Evolutionary conservation across 23 red algal genomes (phyloP).

Genomic region (Gracilaria domingensis): DNA sequence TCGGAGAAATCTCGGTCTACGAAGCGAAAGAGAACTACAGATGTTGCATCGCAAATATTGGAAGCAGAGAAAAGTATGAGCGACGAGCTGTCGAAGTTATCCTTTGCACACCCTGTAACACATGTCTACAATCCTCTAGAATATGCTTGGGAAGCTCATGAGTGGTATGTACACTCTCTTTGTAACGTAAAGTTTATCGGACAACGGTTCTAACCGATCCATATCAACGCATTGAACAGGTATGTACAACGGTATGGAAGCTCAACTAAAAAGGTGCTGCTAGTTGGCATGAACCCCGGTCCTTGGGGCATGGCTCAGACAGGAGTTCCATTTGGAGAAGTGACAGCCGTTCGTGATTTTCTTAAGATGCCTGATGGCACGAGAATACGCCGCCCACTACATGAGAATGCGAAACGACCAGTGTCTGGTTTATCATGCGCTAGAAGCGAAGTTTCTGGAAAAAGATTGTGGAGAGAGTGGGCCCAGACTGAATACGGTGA

Average conservation of each 20-base stretch:
- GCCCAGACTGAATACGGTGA: slow-evolving; percentile 50
- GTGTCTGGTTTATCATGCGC: slow-evolving; percentile 53
- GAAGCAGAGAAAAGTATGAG: slow-evolving; percentile 67
- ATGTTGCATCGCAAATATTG: slow-evolving; percentile 31
- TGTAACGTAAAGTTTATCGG: not conserved
- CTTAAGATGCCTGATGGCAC: slow-evolving; percentile 49
- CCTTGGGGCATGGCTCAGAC: slow-evolving; percentile 86
- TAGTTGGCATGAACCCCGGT: slow-evolving; percentile 88
- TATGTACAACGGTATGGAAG: slow-evolving; percentile 47
- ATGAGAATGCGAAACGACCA: slow-evolving; percentile 66
- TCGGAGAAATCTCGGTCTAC: not conserved
- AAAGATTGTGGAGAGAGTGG: slow-evolving; percentile 83
- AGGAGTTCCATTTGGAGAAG: slow-evolving; percentile 82
- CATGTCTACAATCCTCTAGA: slow-evolving; percentile 71
- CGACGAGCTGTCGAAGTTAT: slow-evolving; percentile 21
- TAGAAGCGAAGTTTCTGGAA: slow-evolving; percentile 69
- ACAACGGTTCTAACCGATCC: not conserved
- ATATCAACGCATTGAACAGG: slow-evolving; percentile 31
- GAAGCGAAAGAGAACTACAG: not conserved
- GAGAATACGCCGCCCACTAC: slow-evolving; percentile 21
- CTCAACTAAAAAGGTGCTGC: slow-evolving; percentile 59
- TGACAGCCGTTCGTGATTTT: slow-evolving; percentile 56
- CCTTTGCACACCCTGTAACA: slow-evolving; percentile 54
- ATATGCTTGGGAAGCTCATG: slow-evolving; percentile 77
- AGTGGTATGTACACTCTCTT: slow-evolving; percentile 45